Evolutionary conservation across 148 eudicot genomes (phyloP).

Genomic region (Pouteria glomerata): DNA sequence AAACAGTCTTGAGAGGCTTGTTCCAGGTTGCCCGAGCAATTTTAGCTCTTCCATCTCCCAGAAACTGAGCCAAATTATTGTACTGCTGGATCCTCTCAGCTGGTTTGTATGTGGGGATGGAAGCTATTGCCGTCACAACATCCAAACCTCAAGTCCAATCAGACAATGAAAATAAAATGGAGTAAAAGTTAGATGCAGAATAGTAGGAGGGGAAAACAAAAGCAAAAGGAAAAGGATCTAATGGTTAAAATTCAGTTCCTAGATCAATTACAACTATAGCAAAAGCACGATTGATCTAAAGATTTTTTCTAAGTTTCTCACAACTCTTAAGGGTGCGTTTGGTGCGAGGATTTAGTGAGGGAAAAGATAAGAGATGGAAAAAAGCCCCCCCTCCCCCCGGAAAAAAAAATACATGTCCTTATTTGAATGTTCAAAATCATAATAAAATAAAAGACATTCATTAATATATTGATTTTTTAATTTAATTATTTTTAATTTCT

Average conservation of each 20-base stretch:
- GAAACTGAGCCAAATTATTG: slow-evolving; percentile 76
- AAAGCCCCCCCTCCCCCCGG: too few species aligned
- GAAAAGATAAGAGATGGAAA: too few species aligned
- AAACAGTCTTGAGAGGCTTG: slow-evolving; percentile 71
- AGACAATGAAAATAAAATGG: background rate
- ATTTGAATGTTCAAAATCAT: too few species aligned
- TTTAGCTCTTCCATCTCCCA: slow-evolving; percentile 92
- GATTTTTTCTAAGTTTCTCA: too few species aligned
- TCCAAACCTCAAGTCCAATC: slow-evolving; percentile 60
- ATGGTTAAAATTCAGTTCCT: background rate
- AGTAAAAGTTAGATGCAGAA: background rate
- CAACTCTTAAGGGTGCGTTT: too few species aligned
- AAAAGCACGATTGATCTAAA: background rate
- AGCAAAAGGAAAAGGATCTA: background rate
- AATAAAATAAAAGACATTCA: too few species aligned
- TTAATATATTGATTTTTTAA: too few species aligned
- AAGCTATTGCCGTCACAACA: slow-evolving; percentile 65
- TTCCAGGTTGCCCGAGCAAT: slow-evolving; percentile 80
- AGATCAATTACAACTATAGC: background rate
- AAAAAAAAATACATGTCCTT: too few species aligned
- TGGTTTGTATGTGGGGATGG: slow-evolving; percentile 78
- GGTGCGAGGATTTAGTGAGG: too few species aligned
- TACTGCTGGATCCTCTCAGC: slow-evolving; percentile 65
- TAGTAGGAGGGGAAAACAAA: background rate
- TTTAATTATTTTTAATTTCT: too few species aligned